Evolutionary conservation across 140 eudicot species (phyloP).

Genomic region (Ambrosia hybrid): DNA sequence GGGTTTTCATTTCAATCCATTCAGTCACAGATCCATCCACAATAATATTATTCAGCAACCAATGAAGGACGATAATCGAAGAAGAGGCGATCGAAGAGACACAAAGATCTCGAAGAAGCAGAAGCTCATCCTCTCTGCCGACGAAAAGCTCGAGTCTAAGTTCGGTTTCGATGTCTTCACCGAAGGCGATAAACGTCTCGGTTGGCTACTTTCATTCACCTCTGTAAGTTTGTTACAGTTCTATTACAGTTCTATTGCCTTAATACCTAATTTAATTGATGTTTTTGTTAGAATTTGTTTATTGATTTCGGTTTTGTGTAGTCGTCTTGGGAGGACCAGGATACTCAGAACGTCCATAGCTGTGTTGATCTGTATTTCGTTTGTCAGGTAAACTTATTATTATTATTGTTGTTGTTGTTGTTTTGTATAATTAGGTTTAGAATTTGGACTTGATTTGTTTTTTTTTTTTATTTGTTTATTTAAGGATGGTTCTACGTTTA

Average conservation of each 20-base stretch:
- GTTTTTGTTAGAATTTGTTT: neutral
- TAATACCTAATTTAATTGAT: slow-evolving; percentile 1
- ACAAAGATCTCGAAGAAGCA: slow-evolving; percentile 67
- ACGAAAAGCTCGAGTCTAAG: slow-evolving; percentile 85
- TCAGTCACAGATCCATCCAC: too few relatives aligned
- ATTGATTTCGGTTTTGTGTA: slow-evolving; percentile 21
- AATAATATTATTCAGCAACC: too few relatives aligned
- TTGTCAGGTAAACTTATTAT: slow-evolving; percentile 57
- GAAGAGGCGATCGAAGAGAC: slow-evolving; percentile 66
- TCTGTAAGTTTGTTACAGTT: slow-evolving; percentile 47
- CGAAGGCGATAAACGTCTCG: slow-evolving; percentile 98
- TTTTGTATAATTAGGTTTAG: neutral
- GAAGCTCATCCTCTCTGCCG: slow-evolving; percentile 69
- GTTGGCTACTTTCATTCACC: slow-evolving; percentile 91
- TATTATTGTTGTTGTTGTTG: too few relatives aligned
- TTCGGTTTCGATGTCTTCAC: slow-evolving; percentile 82
- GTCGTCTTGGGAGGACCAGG: slow-evolving; percentile 95
- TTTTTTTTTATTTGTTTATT: neutral
- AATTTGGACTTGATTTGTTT: neutral
- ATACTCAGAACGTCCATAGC: slow-evolving; percentile 74
- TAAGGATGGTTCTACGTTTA: too few relatives aligned
- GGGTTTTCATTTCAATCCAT: slow-evolving; percentile 22
- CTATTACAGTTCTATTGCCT: neutral
- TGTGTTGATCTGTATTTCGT: slow-evolving; percentile 95
- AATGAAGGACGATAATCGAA: slow-evolving; percentile 63